Evolutionary conservation across 306 rosid species (phyloP), one percentile per base, ranked within the genome.

Genomic region (Vigna reflexopilosa): DNA sequence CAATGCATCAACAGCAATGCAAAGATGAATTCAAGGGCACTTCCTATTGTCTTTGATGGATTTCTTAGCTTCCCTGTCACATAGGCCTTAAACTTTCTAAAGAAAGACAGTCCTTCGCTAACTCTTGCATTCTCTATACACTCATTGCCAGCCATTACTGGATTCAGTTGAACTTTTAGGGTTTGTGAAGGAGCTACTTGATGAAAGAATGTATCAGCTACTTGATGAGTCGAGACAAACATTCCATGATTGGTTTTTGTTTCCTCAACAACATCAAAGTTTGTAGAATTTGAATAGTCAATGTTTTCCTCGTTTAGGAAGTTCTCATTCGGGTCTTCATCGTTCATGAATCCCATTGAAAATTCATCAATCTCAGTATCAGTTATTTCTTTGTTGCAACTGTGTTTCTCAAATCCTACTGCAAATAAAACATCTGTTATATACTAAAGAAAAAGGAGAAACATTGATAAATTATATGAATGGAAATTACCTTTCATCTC

Each of bases 171-270:
- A 71, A 95, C 94, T 81, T 93, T 77, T 36, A 95, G 64, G 0
- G 91, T 93, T 77, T 95, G 90, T 66, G 97, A 95, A 59, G 99
- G 99, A 64, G 78, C 83, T 63, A 90, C 73, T 84, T 95, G 93
- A 82, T 93, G 99, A 63, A 93, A 87, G 84, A 91, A 93, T 72
- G 99, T 95, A 20, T 95, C 90, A 0, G 98, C 89, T n/a, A 76
- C 94, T 79, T 77, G 99, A 16, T 91, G 77, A 8, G 94, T 91
- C 4, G 98, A 90, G 26, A 95, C 86, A 64, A 93, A 87, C 84
- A 95, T 87, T 45, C 98, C 97, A 66, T 92, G 98, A 67, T 80
- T 94, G 0, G 92, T 90, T 74, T 88, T 90, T 51, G 85, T 78
- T 81, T 95, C 97, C 72, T 91, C 98, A 10, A 95, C 88, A 7